phyloP scores from a whole-genome alignment of 2,329 filamentous ascomycete species.

The Pseudocercospora crystallina region DNA sequence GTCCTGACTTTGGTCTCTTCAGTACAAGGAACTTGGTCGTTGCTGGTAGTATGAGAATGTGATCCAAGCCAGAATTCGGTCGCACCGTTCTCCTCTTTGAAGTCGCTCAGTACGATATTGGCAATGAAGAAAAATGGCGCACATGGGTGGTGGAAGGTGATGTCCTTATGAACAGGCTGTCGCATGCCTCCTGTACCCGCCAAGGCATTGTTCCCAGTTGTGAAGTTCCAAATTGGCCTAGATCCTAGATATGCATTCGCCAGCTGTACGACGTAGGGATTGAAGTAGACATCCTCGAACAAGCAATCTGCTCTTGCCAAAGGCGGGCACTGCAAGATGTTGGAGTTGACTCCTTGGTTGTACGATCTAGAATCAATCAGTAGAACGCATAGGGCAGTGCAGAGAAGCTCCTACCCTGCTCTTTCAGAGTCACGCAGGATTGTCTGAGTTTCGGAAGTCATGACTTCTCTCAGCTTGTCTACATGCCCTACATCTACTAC shows the following conservation, averaged over 20 bases:
- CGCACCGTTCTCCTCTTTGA: constrained; percentile 54
- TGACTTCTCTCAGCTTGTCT: constrained; percentile 36
- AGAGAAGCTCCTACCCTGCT: constrained; percentile 6
- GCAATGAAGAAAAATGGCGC: constrained; percentile 57
- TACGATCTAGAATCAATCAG: constrained; percentile 17
- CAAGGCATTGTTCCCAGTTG: constrained; percentile 44
- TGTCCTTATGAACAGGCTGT: constrained; percentile 60
- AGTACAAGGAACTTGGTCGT: constrained; percentile 51
- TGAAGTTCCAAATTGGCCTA: constrained; percentile 43
- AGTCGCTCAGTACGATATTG: constrained; percentile 54
- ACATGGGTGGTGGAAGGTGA: constrained; percentile 56
- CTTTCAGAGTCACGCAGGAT: constrained; percentile 31
- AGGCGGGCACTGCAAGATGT: constrained; percentile 43
- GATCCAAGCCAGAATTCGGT: constrained; percentile 61
- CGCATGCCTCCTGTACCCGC: constrained; percentile 38
- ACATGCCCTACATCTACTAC: constrained; percentile 39
- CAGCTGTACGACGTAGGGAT: constrained; percentile 43
- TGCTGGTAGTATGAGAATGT: constrained; percentile 38
- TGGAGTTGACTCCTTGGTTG: constrained; percentile 41
- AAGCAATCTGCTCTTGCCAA: constrained; percentile 35
- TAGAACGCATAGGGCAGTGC: no score
- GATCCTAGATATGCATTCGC: constrained; percentile 45
- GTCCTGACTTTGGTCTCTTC: constrained; percentile 46
- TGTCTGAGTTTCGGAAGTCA: constrained; percentile 38
- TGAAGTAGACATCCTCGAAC: constrained; percentile 44